Conservation (phyloP, 2,329 filamentous ascomycete species). For the Biscogniauxia mediterranea region DNA sequence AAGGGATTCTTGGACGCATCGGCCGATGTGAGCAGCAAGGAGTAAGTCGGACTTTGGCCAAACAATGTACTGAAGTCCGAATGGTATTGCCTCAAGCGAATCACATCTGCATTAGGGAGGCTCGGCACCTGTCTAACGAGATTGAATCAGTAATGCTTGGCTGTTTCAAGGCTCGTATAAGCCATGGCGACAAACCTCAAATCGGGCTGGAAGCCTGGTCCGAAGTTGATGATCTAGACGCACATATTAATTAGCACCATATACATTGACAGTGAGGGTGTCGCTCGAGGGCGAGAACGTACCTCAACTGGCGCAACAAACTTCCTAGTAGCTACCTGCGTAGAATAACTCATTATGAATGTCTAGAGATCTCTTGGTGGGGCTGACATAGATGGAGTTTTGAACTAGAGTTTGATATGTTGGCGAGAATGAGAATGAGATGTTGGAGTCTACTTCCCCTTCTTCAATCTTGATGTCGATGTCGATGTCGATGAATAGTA, state of each 20-base stretch:
- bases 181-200: neutral
- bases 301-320: conserved; percentile 4
- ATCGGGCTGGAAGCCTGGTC: conserved; percentile 2
- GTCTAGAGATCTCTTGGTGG: neutral
- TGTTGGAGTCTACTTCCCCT: neutral
- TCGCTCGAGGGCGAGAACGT: neutral
- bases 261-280: neutral
- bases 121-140: neutral
- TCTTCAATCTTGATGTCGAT: too few species aligned
- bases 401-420: too few species aligned
- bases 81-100: conserved; percentile 40
- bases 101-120: conserved; percentile 5
- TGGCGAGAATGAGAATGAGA: neutral
- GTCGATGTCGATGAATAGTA: too few species aligned
- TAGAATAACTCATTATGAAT: neutral
- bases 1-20: conserved; percentile 42
- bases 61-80: conserved; percentile 34
- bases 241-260: conserved; percentile 8
- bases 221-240: conserved; percentile 6
- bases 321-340: neutral
- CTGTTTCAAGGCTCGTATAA: neutral
- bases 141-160: neutral
- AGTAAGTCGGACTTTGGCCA: conserved; percentile 34
- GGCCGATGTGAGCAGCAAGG: conserved; percentile 41
- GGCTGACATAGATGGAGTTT: neutral